These are phyloP conservation scores for Diaporthe vexans DNA, from an alignment of 2,329 filamentous ascomycete species.

Conservation along the genomic window DNA sequence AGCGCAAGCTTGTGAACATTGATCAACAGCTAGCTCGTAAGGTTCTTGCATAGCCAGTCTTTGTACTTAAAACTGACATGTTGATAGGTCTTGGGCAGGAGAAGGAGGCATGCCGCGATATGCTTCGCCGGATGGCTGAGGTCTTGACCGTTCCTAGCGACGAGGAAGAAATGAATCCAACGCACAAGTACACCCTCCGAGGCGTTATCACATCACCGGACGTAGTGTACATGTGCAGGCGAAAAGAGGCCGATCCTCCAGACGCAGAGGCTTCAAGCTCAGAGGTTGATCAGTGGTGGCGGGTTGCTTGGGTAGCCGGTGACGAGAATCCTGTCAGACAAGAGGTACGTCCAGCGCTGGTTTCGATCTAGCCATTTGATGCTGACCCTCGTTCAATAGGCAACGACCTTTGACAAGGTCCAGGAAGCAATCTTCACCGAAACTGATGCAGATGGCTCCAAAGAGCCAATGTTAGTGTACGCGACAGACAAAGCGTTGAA, in stretches of 20 bases:
- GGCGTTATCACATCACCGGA: constrained; percentile 48
- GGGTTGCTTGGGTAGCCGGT: constrained; percentile 43
- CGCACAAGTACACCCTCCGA: constrained; percentile 48
- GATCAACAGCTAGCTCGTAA: constrained; percentile 41
- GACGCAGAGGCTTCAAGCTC: constrained; percentile 40
- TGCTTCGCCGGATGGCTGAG: constrained; percentile 35
- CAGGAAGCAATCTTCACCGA: constrained; percentile 44
- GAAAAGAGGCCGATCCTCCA: constrained; percentile 43
- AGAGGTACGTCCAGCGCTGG: constrained; percentile 39
- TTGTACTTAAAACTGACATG: constrained; percentile 10
- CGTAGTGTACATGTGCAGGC: constrained; percentile 49
- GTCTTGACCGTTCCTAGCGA: constrained; percentile 37
- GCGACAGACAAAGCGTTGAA: constrained; percentile 49
- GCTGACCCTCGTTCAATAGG: constrained; percentile 34
- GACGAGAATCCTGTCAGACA: constrained; percentile 43
- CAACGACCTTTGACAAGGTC: constrained; percentile 43
- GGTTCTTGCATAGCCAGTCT: neutral
- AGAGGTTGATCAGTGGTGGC: constrained; percentile 50
- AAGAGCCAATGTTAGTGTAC: constrained; percentile 50
- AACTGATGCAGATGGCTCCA: constrained; percentile 35
- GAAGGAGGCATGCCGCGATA: constrained; percentile 34
- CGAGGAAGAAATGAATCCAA: constrained; percentile 46
- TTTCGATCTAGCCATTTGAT: neutral
- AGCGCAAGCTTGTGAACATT: constrained; percentile 41
- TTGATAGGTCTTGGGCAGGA: constrained; percentile 36